Evolutionary conservation across 805 yeast species (phyloP).

Genomic region (Spathaspora hagerdaliae): DNA sequence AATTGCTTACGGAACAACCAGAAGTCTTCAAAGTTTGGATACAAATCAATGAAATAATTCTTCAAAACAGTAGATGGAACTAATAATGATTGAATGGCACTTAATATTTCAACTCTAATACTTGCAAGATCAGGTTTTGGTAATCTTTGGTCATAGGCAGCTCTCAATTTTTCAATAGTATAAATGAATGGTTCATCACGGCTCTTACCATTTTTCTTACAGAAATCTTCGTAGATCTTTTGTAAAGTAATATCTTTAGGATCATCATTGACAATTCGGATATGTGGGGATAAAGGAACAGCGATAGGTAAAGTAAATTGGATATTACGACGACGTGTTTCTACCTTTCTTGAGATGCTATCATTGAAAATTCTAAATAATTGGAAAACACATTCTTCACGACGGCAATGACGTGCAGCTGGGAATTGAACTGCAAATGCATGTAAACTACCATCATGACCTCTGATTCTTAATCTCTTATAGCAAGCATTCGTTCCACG

Average conservation of each 20-base stretch:
- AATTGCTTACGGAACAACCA: constrained; percentile 97
- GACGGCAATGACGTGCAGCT: constrained; percentile 93
- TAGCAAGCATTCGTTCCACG: constrained; percentile 90
- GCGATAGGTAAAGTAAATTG: constrained; percentile 87
- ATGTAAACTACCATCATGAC: constrained; percentile 89
- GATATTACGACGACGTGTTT: constrained; percentile 80
- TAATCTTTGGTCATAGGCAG: constrained; percentile 88
- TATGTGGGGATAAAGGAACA: constrained; percentile 91
- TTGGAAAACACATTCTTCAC: constrained; percentile 94
- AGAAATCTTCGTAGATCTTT: constrained; percentile 81
- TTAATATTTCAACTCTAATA: constrained; percentile 84
- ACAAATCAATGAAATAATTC: constrained; percentile 68
- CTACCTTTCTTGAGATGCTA: constrained; percentile 73
- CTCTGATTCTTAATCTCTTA: constrained; percentile 83
- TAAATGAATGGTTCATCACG: constrained; percentile 90
- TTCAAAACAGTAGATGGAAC: constrained; percentile 83
- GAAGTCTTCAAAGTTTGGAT: constrained; percentile 82
- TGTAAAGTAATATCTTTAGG: constrained; percentile 71
- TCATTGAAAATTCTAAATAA: constrained; percentile 85
- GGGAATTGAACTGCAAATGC: constrained; percentile 97
- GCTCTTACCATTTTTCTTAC: constrained; percentile 65
- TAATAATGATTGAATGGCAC: constrained; percentile 81
- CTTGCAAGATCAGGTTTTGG: constrained; percentile 91
- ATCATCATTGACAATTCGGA: constrained; percentile 84
- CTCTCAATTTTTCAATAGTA: constrained; percentile 78